These are phyloP conservation scores for Termitomyces sp. DNA, from an alignment of 768 basidiomycete species.

Conservation along the genomic window DNA sequence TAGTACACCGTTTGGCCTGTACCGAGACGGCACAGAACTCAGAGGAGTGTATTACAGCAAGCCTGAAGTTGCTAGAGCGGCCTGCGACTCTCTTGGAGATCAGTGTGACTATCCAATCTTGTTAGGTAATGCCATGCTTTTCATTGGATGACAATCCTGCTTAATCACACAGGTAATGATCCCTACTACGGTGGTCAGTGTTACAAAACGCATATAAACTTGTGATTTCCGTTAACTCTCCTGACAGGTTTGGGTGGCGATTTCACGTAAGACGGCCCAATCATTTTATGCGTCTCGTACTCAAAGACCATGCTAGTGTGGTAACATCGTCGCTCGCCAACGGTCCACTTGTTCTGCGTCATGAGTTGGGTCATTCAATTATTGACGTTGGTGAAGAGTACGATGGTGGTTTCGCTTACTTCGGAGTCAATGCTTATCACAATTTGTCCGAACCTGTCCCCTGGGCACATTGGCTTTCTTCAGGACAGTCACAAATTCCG, in stretches of 20 bases:
- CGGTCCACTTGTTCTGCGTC: slow-evolving; percentile 71
- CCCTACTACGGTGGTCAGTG: slow-evolving; percentile 70
- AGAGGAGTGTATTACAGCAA: slow-evolving; percentile 69
- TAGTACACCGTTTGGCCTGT: slow-evolving; percentile 75
- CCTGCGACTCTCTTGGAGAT: slow-evolving; percentile 59
- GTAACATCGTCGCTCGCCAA: slow-evolving; percentile 74
- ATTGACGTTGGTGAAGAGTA: slow-evolving; percentile 82
- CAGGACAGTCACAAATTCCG: slow-evolving; percentile 19
- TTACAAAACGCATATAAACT: not conserved
- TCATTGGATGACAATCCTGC: not conserved
- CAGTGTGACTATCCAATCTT: slow-evolving; percentile 76
- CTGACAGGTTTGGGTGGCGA: slow-evolving; percentile 66
- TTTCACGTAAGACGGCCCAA: slow-evolving; percentile 55
- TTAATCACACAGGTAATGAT: slow-evolving; percentile 57
- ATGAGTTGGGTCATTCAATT: slow-evolving; percentile 79
- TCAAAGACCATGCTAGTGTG: slow-evolving; percentile 39
- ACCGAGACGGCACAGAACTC: slow-evolving; percentile 75
- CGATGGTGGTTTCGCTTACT: slow-evolving; percentile 74
- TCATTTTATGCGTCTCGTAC: not conserved
- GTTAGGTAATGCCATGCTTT: slow-evolving; percentile 42
- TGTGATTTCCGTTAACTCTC: not conserved
- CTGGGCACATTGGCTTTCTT: slow-evolving; percentile 72
- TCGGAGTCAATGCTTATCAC: slow-evolving; percentile 60
- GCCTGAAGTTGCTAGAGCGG: slow-evolving; percentile 62
- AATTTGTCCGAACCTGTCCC: slow-evolving; percentile 41